Conservation (phyloP, 2,329 filamentous ascomycete genomes). For the Clarireedia monteithiana region DNA sequence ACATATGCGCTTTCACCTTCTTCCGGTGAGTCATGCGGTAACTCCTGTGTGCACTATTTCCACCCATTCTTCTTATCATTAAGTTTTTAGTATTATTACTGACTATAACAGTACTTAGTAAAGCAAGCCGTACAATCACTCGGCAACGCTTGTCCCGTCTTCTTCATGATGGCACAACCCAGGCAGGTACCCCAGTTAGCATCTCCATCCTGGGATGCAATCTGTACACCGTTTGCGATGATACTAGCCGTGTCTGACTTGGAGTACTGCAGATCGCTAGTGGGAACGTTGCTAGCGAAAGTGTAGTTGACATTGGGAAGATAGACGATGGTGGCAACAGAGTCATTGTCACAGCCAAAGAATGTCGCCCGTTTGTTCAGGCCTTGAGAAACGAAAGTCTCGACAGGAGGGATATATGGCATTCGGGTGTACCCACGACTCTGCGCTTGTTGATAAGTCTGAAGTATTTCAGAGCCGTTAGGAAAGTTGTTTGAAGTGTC, state of each 20-base stretch:
- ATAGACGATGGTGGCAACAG: constrained; percentile 22
- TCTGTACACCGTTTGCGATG: constrained; percentile 33
- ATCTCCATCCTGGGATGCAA: constrained; percentile 31
- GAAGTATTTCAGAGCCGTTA: constrained; percentile 36
- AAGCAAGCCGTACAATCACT: constrained; percentile 33
- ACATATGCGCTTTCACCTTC: too few relatives aligned
- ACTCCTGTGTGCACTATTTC: neutral
- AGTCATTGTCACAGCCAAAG: constrained; percentile 35
- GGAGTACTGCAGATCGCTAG: constrained; percentile 30
- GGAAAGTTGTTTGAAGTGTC: constrained; percentile 34
- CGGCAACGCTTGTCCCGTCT: constrained; percentile 28
- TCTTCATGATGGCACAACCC: constrained; percentile 35
- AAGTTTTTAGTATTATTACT: neutral
- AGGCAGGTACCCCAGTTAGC: constrained; percentile 33
- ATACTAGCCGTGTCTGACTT: constrained; percentile 31
- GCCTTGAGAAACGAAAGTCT: constrained; percentile 29
- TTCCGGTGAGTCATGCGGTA: too few relatives aligned
- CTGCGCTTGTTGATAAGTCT: constrained; percentile 20
- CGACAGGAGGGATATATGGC: constrained; percentile 35
- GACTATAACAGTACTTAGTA: constrained; percentile 32
- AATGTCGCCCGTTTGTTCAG: constrained; percentile 28
- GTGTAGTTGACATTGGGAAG: constrained; percentile 37
- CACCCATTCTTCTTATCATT: neutral
- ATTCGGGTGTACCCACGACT: constrained; percentile 30
- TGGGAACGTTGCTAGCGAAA: constrained; percentile 28